A percentile compares a stretch with the other conserved stretches of the same genome.
phyloP scores from a whole-genome alignment of 805 yeast species.

The Cyberlindnera nakhonratchasimensis region DNA sequence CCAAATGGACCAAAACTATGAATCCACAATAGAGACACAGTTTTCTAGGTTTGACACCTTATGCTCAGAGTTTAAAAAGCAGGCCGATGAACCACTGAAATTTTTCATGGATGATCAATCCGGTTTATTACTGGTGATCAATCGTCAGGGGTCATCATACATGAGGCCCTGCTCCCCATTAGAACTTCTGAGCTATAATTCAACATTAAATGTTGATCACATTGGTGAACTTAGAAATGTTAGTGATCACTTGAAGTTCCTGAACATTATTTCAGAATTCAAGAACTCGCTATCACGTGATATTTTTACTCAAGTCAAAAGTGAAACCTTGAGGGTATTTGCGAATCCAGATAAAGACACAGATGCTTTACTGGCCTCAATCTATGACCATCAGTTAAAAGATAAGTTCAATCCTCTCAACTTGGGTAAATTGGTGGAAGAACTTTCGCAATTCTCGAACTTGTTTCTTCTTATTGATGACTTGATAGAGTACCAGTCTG shows the following conservation, averaged over 20 bases:
- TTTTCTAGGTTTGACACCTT: conserved; percentile 70
- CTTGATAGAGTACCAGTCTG: conserved; percentile 31
- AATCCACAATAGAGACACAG: conserved; percentile 42
- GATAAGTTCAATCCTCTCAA: conserved; percentile 38
- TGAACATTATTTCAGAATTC: conserved; percentile 38
- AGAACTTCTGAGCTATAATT: conserved; percentile 34
- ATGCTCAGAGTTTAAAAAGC: conserved; percentile 65
- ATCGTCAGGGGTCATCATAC: conserved; percentile 34
- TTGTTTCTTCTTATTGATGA: conserved; percentile 36
- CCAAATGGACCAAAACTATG: conserved; percentile 31
- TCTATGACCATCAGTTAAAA: conserved; percentile 42
- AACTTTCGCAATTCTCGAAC: conserved; percentile 37
- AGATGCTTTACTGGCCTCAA: conserved; percentile 29
- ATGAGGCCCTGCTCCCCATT: conserved; percentile 33
- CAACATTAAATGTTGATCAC: conserved; percentile 18
- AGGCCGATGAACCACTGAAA: conserved; percentile 56
- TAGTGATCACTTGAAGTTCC: conserved; percentile 28
- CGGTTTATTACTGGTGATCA: conserved; percentile 32
- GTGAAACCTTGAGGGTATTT: conserved; percentile 36
- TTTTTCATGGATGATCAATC: conserved; percentile 37
- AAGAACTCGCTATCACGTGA: conserved; percentile 37
- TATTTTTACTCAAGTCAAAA: conserved; percentile 32
- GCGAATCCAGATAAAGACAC: conserved; percentile 25
- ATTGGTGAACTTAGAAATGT: conserved; percentile 2
- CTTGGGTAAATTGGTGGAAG: conserved; percentile 37